Evolutionary conservation across 768 basidiomycete genomes (phyloP), one percentile per base, ranked within the genome.

Genomic region (Wakefieldia striispora): DNA sequence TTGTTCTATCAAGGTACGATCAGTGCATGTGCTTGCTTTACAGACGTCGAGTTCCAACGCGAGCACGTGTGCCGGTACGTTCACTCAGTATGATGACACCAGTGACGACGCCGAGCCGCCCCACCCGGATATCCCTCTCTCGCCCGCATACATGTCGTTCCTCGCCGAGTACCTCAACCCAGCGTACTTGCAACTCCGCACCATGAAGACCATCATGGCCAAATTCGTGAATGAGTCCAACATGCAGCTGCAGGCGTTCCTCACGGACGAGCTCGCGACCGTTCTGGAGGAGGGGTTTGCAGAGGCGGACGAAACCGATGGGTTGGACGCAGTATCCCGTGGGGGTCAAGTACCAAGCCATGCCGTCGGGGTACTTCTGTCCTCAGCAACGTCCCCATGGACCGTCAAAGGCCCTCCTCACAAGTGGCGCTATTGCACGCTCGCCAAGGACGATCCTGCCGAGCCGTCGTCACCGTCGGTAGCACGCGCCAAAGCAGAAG

Each of bases 371-470:
- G 60, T 69, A 2, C 70, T 70, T 27, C 75, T 53, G 45, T 51
- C 41, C 20, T 61, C 71, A 3, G 75, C 70, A 1, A 91, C 47
- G 0, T 61, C 71, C 3, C 71, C 74, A 4, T 98, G 94, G 93
- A 59, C 64, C 13, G 59, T 90, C 62, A 82, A 81, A 59, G 93
- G 95, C 2, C 95, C 95, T 1, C 92, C 95, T 24, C 93, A 95
- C 67, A 93, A 95, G 66, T 91, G 91, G 79, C 90, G 95, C 29
- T 97, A 94, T 74, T 87, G 89, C 67, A 76, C 78, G 3, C 83
- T 95, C 23, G 39, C 24, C 10, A 40, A 50, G 16, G 50, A 42
- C 17, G 44, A 49, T 4, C 3, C 33, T 14, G 27, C 8, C 19
- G 37, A 29, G 11, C 11, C 29, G 29, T 29, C 37, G 2, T 39